Evolutionary conservation across 73 alveolate species (phyloP), one percentile per base, ranked within the genome.

Genomic region (Paramecium tetraurelia): DNA sequence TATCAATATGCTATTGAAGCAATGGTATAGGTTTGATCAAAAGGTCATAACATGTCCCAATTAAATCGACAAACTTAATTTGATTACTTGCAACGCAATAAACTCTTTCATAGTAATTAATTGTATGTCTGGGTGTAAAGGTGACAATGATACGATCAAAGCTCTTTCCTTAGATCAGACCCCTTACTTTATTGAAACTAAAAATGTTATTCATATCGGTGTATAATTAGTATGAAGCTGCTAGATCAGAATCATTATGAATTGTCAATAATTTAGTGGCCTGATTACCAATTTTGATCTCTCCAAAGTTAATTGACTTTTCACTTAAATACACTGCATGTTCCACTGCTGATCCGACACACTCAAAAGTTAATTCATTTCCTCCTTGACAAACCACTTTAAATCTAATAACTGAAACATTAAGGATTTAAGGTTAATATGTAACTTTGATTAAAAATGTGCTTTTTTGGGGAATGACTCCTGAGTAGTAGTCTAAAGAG

Each of bases 31-130:
- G 99, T 89, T 97, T 97, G 20, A 93, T 96, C 76, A 97, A 92
- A 11, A 97, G 92, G 87, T 98, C 99, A 92, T 95, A 98, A 93
- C 99, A 98, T 68, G 99, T 95, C 0, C 99, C 99, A 75, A 97
- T 93, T 86, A 98, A 90, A 92, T 98, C 99, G 46, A 98, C 96
- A 92, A 92, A 98, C 16, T 97, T 95, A 69, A 98, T 93, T 53
- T 93, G 53, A 93, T 97, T 99, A 92, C 98, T 97, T 93, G 96
- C 96, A 27, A 97, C 96, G 8, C 97, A 59, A 63, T 98, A 94
- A 93, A 97, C 98, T 85, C 99, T 96, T 92, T 96, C 99, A 92
- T 98, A 98, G 88, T 97, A 98, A 70, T 95, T 69, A 43, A 96
- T 96, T 14, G 99, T 97, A 89, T 96, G 95, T 92, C 93, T 94